A percentile compares a stretch with the other conserved stretches of the same genome.
Conservation (phyloP, 306 rosid genomes). For the Trifolium repens region DNA sequence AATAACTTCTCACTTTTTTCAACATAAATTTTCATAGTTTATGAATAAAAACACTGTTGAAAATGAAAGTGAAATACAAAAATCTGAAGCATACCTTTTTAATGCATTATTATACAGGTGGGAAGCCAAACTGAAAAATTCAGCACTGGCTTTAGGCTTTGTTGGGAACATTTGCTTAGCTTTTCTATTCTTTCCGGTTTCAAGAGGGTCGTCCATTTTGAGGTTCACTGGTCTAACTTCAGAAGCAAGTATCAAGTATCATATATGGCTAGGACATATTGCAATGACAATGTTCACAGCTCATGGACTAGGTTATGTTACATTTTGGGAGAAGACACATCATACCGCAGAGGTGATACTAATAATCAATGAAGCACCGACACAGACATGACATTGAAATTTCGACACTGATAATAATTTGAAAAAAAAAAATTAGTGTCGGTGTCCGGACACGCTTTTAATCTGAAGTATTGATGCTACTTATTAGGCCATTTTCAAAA, state of each 20-base stretch:
- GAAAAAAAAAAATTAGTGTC: background rate
- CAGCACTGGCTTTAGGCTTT: conserved; percentile 53
- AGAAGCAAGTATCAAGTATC: conserved; percentile 76
- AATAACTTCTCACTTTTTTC: conserved; percentile 13
- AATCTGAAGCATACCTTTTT: background rate
- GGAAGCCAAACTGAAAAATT: conserved; percentile 56
- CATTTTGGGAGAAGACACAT: conserved; percentile 9
- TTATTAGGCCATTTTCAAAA: background rate
- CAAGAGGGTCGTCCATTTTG: conserved; percentile 78
- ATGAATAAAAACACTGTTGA: background rate
- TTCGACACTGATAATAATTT: background rate
- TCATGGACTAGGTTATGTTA: conserved; percentile 57
- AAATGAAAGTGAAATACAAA: conserved; percentile 12
- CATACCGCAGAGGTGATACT: conserved; percentile 2
- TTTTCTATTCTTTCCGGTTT: conserved; percentile 72
- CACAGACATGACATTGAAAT: background rate
- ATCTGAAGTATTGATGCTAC: background rate
- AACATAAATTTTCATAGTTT: background rate
- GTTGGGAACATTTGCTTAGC: conserved; percentile 68
- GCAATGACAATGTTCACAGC: conserved; percentile 69
- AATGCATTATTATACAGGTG: conserved; percentile 55
- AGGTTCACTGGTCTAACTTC: conserved; percentile 70
- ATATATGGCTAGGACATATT: conserved; percentile 79
- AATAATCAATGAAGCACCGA: background rate
- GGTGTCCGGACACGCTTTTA: background rate